Evolutionary conservation across 2,329 filamentous ascomycete genomes (phyloP).

Genomic region (Cyphellophora attinorum): DNA sequence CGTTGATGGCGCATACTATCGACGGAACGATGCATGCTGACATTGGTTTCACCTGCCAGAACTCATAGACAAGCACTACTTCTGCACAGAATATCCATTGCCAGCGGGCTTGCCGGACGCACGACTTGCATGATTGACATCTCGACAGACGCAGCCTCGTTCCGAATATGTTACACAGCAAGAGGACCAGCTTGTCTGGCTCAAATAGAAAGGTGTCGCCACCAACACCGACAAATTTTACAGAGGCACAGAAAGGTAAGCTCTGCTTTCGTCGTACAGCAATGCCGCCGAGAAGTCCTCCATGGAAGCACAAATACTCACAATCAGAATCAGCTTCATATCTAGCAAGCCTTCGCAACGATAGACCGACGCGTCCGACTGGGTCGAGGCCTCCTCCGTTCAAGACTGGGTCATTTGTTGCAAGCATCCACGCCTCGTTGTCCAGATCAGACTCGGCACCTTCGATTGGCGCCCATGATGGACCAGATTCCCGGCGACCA

Average conservation of each 20-base stretch:
- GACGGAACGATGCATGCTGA: too few species aligned
- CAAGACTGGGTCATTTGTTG: slow-evolving; percentile 7
- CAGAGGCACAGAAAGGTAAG: slow-evolving; percentile 36
- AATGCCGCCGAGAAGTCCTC: slow-evolving; percentile 12
- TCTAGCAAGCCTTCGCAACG: slow-evolving; percentile 49
- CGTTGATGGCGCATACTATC: too few species aligned
- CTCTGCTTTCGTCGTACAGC: slow-evolving; percentile 4
- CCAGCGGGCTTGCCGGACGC: too few species aligned
- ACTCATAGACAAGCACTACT: too few species aligned
- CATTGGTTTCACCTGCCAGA: too few species aligned
- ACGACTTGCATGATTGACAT: too few species aligned
- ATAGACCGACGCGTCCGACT: slow-evolving; percentile 46
- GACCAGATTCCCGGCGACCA: too few species aligned
- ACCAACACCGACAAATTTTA: slow-evolving; percentile 37
- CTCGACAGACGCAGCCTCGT: slow-evolving; percentile 1
- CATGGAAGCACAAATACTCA: slow-evolving; percentile 17
- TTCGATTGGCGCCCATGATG: not conserved
- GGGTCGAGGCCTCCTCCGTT: slow-evolving; percentile 51
- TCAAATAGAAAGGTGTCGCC: slow-evolving; percentile 36
- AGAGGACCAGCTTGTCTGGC: slow-evolving; percentile 23
- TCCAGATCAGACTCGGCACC: slow-evolving; percentile 17
- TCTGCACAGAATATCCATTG: too few species aligned
- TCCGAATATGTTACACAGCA: slow-evolving; percentile 28
- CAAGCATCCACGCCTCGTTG: slow-evolving; percentile 8
- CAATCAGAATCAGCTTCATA: slow-evolving; percentile 40